Evolutionary conservation across 1,284 basidiomycete genomes (phyloP).

Genomic region (Laetiporus sulphureus): DNA sequence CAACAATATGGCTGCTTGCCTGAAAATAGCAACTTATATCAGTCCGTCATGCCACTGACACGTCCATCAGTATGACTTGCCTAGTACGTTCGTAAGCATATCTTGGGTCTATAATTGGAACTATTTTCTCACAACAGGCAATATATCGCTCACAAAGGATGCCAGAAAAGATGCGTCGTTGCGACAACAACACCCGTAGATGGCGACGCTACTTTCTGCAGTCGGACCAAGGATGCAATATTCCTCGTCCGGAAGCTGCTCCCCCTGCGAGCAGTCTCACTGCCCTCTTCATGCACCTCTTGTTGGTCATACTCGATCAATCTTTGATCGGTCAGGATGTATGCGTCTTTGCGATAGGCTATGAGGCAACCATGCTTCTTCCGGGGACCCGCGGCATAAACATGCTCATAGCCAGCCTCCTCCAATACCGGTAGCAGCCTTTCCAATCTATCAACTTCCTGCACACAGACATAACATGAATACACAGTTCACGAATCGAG

Average conservation of each 20-base stretch:
- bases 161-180: constrained; percentile 93
- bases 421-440: constrained; percentile 57
- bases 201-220: constrained; percentile 38
- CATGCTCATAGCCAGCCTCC: constrained; percentile 49
- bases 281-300: constrained; percentile 35
- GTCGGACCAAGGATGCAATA: constrained; percentile 69
- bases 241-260: constrained; percentile 77
- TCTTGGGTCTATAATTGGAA: no score
- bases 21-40: no score
- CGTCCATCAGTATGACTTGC: constrained; percentile 25
- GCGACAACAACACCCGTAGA: constrained; percentile 60
- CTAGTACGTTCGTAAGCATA: constrained; percentile 87
- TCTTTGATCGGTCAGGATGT: constrained; percentile 37
- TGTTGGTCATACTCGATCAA: constrained; percentile 66
- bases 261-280: constrained; percentile 38
- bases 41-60: constrained; percentile 4
- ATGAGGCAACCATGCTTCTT: constrained; percentile 86
- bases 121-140: no score
- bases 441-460: constrained; percentile 76
- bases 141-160: constrained; percentile 62
- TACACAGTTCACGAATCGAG: constrained; percentile 2
- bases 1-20: constrained; percentile 66
- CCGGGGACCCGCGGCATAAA: constrained; percentile 57
- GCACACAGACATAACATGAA: constrained; percentile 3
- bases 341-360: constrained; percentile 55